Base-by-base conservation (phyloP, 2,329 filamentous ascomycete genomes). In the Akanthomyces muscarius region DNA sequence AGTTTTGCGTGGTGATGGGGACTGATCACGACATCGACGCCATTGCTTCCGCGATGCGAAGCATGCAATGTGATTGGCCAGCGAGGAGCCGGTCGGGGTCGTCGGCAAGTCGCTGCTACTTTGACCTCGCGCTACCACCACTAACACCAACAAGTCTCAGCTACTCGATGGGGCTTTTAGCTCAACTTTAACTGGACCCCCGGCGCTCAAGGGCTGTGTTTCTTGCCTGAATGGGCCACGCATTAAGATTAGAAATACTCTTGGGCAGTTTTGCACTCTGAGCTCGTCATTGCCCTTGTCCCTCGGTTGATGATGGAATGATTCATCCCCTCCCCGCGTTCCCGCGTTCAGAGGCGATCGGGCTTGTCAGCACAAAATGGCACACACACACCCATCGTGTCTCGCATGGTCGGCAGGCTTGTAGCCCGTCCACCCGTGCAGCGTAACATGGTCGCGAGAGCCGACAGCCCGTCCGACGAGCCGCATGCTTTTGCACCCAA, bases 21-120 rank as follows among this genome's bases (percentile, higher is more conserved):
- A 75, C 69, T 72, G 75, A 81, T 80, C 79, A 81, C 79, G 79
- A 80, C 79, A 81, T 81, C 78, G 74, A 76, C 78, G 78, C 79
- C 80, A 81, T 75, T 66, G 73, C 78, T 78, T 78, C 80, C 77
- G 77, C 77, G 76, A 79, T 76, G 72, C 68, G n/a, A 44, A 56
- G 38, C 48, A 38, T 64, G 67, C 65, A 63, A 62, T 63, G 57
- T 77, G 72, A 78, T 78, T 80, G 76, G 76, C 55, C 64, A 61
- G 51, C 53, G 50, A 57, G 57, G 42, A 60, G 38, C 58, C 61
- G 61, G 33, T 16, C 33, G 50, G 54, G 61, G 25, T 28, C 60
- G 61, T 63, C 61, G 61, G 61, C 47, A 54, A 59, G 61, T 63
- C 5, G 5, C n/a, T 10, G n/a, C 38, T 51, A 63, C 61, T 36